A percentile compares a stretch with the other conserved stretches of the same genome.
These are phyloP conservation scores for Parathielavia hyrcaniae DNA, from an alignment of 495 filamentous ascomycete species.

Conservation along the genomic window DNA sequence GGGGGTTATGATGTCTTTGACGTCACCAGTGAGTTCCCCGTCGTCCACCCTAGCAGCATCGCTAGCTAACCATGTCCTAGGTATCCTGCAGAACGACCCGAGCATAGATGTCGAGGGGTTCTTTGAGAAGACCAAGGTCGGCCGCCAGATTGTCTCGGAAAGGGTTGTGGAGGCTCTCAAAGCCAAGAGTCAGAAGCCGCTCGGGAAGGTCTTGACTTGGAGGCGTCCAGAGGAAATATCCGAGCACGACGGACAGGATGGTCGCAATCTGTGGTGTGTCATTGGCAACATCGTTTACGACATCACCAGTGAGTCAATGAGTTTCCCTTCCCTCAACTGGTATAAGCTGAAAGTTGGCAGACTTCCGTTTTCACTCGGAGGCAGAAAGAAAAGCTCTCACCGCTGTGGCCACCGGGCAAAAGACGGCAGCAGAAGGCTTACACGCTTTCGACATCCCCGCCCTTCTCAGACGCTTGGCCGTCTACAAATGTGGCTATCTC, in stretches of 20 bases:
- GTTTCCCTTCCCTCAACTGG: neutral
- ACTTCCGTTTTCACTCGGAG: neutral
- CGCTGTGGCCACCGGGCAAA: neutral
- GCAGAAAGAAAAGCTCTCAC: neutral
- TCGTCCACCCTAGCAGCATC: neutral
- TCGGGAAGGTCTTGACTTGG: slow-evolving; percentile 8
- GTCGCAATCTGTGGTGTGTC: slow-evolving; percentile 8
- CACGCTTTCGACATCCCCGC: neutral
- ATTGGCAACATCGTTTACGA: slow-evolving; percentile 8
- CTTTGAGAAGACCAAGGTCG: neutral
- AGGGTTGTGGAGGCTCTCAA: neutral
- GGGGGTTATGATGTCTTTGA: slow-evolving; percentile 10
- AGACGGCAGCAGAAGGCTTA: neutral
- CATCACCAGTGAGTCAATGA: slow-evolving; percentile 9
- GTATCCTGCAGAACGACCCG: neutral
- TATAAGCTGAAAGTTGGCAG: neutral
- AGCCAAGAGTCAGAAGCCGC: neutral
- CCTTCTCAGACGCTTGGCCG: neutral
- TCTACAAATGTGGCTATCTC: slow-evolving; percentile 3
- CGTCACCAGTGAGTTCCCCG: neutral
- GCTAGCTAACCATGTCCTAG: neutral
- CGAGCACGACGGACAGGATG: slow-evolving; percentile 8
- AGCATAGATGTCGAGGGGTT: neutral
- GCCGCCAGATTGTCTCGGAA: neutral
- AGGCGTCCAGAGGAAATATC: neutral